Evolutionary conservation across 2,329 filamentous ascomycete genomes (phyloP).

Genomic region (Cryphonectria nitschkei): DNA sequence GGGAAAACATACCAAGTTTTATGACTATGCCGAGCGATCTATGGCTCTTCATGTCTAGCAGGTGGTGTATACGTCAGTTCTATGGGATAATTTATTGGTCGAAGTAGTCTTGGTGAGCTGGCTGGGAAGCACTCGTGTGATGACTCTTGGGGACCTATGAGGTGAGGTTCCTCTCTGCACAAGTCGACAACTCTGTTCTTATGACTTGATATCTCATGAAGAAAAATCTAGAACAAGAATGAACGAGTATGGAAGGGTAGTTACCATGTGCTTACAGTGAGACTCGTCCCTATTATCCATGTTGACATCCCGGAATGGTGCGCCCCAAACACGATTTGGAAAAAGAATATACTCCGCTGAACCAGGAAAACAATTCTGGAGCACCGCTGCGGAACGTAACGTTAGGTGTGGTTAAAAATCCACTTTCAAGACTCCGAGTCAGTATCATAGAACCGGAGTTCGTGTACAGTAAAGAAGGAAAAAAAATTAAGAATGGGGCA

Average conservation of each 20-base stretch:
- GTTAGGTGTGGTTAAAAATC: not conserved
- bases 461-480: not conserved
- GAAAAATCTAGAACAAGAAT: not conserved
- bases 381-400: not conserved
- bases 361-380: not conserved
- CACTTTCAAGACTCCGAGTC: not conserved
- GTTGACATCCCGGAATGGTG: constrained; percentile 19
- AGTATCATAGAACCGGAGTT: not conserved
- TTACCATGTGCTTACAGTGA: constrained; percentile 27
- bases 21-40: constrained; percentile 79
- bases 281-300: constrained; percentile 27
- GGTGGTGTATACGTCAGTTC: constrained; percentile 27
- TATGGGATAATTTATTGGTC: not conserved
- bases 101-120: constrained; percentile 6
- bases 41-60: constrained; percentile 64
- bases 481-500: not conserved
- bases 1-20: constrained; percentile 72
- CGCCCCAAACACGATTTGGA: constrained; percentile 1
- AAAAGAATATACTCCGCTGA: not conserved
- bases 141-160: not conserved
- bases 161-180: not conserved
- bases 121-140: constrained; percentile 24
- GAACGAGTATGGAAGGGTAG: not conserved
- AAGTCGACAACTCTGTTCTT: not conserved
- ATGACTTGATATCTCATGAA: not conserved